Base-by-base conservation (phyloP, 1,284 basidiomycete species). In the Apiotrichum veenhuisii region DNA sequence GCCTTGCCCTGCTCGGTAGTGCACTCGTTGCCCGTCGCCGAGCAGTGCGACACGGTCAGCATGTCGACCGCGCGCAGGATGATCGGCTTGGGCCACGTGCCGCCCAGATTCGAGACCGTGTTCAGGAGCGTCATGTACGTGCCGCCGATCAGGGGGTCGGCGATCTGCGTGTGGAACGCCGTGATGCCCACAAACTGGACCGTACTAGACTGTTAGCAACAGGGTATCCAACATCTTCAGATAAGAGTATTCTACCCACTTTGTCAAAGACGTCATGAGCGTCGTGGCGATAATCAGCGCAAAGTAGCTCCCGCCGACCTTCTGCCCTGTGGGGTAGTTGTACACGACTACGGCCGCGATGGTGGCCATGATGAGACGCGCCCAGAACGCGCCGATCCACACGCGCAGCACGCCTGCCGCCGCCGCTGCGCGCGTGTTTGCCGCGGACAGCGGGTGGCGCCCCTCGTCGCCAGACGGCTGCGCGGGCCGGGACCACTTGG, bases 121-220 rank as follows among this genome's bases (percentile, higher is more conserved):
- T 98, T 97, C 55, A 98, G 79, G 34, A 98, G 81, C 17, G 93
- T 97, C 93, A 97, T 97, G 74, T 97, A 97, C 1, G 94, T 97
- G 48, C 93, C 96, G 30, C 96, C 96, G 60, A 99, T 98, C 17
- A 97, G 72, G 0, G 96, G 96, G 73, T 99, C 96, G 0, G 96
- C 93, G 51, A 99, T 88, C 59, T 91, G 87, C 2, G 94, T 98
- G 72, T 98, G 95, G 83, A 98, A 98, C 4, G 96, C 95, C 11
- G 92, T 91, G 64, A 98, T 94, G 18, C 95, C 94, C 22, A 98
- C 95, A 70, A 98, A 99, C 76, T 98, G 95, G 12, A 98, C 88
- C 9, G 96, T 98, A 52, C 91, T 94, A 58, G 30, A 30, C 30
- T 30, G 30, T 30, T 30, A 30, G 30, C 30, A 30, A 12, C 5